These are phyloP conservation scores for Bryum argenteum DNA, from an alignment of 225 moss, liverwort and hornwort species.

Conservation along the genomic window DNA sequence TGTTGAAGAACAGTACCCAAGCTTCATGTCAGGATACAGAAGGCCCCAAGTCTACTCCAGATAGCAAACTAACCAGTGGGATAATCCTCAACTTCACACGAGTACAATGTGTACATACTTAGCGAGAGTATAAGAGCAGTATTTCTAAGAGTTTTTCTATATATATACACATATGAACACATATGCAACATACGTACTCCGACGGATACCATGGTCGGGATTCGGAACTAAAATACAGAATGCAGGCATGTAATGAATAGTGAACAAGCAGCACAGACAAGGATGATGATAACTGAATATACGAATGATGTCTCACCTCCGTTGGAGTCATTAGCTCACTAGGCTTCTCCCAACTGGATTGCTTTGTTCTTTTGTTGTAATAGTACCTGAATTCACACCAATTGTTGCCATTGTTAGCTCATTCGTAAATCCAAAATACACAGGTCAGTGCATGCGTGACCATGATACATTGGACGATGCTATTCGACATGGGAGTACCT, in stretches of 20 bases:
- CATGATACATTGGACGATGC: background rate
- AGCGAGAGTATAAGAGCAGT: background rate
- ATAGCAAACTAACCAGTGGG: background rate
- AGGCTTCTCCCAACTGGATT: conserved; percentile 97
- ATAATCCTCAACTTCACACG: background rate
- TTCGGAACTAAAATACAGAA: background rate
- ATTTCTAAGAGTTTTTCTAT: background rate
- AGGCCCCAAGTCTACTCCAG: background rate
- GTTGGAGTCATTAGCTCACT: conserved; percentile 90
- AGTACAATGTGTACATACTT: background rate
- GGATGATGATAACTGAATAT: background rate
- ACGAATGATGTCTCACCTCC: conserved; percentile 55
- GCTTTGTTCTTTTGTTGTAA: conserved; percentile 87
- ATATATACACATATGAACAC: background rate
- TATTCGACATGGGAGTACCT: conserved; percentile 47
- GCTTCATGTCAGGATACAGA: background rate
- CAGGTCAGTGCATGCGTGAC: background rate
- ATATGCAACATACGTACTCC: background rate
- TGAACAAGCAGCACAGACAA: background rate
- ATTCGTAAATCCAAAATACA: background rate
- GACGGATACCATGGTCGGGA: background rate
- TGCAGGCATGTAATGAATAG: background rate
- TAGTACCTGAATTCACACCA: conserved; percentile 73
- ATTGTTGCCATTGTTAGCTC: background rate
- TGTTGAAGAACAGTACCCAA: background rate